phyloP scores from a whole-genome alignment of 2,329 filamentous ascomycete genomes.

The Aspergillus novoparasiticus region DNA sequence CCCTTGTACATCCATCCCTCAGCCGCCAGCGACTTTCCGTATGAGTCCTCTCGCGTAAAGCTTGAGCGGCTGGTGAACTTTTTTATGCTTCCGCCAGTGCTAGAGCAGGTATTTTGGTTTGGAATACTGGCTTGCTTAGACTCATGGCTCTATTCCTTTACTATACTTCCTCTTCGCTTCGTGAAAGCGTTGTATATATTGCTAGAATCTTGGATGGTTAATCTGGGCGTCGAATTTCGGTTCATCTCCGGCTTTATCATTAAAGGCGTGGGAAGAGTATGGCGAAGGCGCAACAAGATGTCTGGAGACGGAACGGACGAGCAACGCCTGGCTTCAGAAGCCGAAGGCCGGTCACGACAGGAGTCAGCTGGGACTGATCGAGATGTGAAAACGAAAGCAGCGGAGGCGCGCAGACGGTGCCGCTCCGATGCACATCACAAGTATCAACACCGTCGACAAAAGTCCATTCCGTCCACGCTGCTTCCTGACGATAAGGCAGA shows the following conservation, averaged over 20 bases:
- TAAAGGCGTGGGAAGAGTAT: conserved; percentile 76
- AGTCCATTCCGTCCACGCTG: conserved; percentile 81
- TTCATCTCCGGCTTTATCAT: conserved; percentile 79
- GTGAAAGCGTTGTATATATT: conserved; percentile 77
- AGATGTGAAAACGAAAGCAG: conserved; percentile 21
- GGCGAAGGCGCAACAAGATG: conserved; percentile 57
- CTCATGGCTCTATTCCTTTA: conserved; percentile 95
- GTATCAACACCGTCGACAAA: conserved; percentile 67
- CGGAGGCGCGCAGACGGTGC: conserved; percentile 30
- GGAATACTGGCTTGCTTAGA: conserved; percentile 90
- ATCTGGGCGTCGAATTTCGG: conserved; percentile 69
- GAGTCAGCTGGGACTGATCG: conserved; percentile 22
- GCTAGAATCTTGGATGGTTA: conserved; percentile 73
- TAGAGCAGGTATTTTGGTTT: conserved; percentile 85
- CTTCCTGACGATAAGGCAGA: conserved; percentile 93
- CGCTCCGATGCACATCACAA: conserved; percentile 37
- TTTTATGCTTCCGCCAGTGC: conserved; percentile 73
- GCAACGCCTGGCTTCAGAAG: conserved; percentile 21
- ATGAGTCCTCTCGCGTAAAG: conserved; percentile 90
- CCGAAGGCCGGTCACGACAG: conserved; percentile 21
- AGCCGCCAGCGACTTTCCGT: conserved; percentile 65
- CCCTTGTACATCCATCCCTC: conserved; percentile 66
- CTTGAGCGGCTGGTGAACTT: conserved; percentile 91
- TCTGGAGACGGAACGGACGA: conserved; percentile 19
- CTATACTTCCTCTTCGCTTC: conserved; percentile 89